Conservation (phyloP, 1,139 yeast species). For the Dujonia santamariae region DNA sequence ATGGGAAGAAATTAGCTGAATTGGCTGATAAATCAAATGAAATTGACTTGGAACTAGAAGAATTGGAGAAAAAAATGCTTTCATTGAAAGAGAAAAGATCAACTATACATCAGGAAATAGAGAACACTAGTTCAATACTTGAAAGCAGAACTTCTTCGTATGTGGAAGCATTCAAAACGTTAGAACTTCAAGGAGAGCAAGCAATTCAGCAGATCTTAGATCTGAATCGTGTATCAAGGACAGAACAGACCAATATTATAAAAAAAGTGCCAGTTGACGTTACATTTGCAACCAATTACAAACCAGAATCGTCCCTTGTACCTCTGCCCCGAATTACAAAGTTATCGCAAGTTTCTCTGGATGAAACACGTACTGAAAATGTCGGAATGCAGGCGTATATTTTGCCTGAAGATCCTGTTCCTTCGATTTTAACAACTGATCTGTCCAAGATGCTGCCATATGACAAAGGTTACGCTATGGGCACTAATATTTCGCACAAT, state of each 20-base stretch:
- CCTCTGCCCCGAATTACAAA: neutral
- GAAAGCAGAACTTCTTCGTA: slow-evolving; percentile 49
- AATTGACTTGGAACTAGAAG: slow-evolving; percentile 40
- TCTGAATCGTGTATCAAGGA: slow-evolving; percentile 21
- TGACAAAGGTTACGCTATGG: slow-evolving; percentile 34
- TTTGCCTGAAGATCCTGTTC: no score
- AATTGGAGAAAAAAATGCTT: slow-evolving; percentile 36
- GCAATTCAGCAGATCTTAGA: slow-evolving; percentile 27
- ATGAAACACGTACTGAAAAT: no score
- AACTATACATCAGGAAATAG: slow-evolving; percentile 40
- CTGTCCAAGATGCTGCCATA: no score
- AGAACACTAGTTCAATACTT: slow-evolving; percentile 50
- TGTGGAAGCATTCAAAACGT: slow-evolving; percentile 35
- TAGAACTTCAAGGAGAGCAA: slow-evolving; percentile 38
- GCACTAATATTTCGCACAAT: slow-evolving; percentile 26
- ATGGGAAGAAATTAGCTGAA: slow-evolving; percentile 42
- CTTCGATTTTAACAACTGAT: no score
- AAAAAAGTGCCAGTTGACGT: slow-evolving; percentile 28
- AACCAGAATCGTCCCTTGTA: neutral
- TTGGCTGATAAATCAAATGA: slow-evolving; percentile 32
- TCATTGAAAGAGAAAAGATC: slow-evolving; percentile 36
- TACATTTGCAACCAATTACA: slow-evolving; percentile 17
- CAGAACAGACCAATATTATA: slow-evolving; percentile 19
- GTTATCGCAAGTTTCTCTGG: no score
- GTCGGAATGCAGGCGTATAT: no score